phyloP scores from a whole-genome alignment of 495 filamentous ascomycete species.

The Mytilinidion resinicola region DNA sequence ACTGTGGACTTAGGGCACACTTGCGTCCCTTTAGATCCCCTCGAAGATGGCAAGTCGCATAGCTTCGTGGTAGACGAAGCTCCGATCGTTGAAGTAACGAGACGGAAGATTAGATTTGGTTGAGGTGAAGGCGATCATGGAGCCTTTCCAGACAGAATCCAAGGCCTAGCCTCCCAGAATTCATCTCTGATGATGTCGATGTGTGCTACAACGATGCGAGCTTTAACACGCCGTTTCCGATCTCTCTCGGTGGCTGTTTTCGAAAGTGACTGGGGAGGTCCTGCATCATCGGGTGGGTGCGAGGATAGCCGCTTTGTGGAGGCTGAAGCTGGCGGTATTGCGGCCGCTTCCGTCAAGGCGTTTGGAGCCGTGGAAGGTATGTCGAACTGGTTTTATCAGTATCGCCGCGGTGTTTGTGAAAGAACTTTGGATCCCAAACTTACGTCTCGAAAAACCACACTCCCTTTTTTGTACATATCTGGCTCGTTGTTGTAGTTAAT shows the following conservation, averaged over 20 bases:
- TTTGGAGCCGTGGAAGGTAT: not conserved
- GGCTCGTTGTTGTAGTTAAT: constrained; percentile 98
- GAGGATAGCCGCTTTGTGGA: not conserved
- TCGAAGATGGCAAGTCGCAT: no score
- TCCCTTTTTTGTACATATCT: constrained; percentile 90
- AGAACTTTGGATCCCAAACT: constrained; percentile 26
- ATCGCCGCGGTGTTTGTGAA: not conserved
- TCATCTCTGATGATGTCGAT: constrained; percentile 89
- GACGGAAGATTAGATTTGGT: no score
- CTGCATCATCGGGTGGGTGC: not conserved
- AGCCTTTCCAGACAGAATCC: constrained; percentile 73
- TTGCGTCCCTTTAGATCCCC: no score
- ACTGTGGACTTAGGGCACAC: no score
- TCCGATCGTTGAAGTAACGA: no score
- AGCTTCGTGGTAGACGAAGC: no score
- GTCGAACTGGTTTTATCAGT: constrained; percentile 2
- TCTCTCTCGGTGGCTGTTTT: constrained; percentile 74
- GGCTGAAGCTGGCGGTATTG: not conserved
- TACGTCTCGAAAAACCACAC: constrained; percentile 79
- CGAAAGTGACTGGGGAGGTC: constrained; percentile 43
- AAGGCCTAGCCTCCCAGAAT: constrained; percentile 83
- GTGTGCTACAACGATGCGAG: constrained; percentile 72
- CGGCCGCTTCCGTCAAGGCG: not conserved
- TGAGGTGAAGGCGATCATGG: constrained; percentile 36
- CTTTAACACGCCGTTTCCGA: constrained; percentile 66